A percentile compares a stretch with the other conserved stretches of the same genome.
Conservation (phyloP, 805 yeast genomes). For the Metschnikowia lachancei region DNA sequence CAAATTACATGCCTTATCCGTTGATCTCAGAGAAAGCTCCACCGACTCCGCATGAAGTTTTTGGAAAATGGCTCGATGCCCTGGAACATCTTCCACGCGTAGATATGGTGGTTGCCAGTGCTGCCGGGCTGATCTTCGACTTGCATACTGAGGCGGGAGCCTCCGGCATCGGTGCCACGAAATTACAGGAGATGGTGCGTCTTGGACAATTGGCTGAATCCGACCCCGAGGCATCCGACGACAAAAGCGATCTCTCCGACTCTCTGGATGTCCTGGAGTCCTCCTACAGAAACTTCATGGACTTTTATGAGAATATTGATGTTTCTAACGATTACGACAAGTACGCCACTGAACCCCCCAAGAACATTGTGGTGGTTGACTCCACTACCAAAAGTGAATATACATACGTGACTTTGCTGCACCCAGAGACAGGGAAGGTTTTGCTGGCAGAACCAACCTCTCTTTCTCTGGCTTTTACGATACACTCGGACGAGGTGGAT, state of each 20-base stretch:
- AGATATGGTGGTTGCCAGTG: constrained; percentile 47
- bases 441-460: constrained; percentile 6
- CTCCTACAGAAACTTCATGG: constrained; percentile 19
- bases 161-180: constrained; percentile 31
- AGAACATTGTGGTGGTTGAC: constrained; percentile 8
- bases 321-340: constrained; percentile 22
- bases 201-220: constrained; percentile 9
- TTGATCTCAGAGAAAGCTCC: constrained; percentile 35
- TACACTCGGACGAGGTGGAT: background rate
- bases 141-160: constrained; percentile 31
- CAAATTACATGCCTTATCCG: constrained; percentile 46
- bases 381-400: constrained; percentile 1
- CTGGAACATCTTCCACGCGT: constrained; percentile 36
- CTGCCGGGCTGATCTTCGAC: constrained; percentile 44
- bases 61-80: constrained; percentile 36
- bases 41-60: constrained; percentile 37
- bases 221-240: constrained; percentile 15
- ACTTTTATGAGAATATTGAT: constrained; percentile 29
- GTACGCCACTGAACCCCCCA: constrained; percentile 10
- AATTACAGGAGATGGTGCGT: constrained; percentile 17
- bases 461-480: background rate
- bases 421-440: background rate
- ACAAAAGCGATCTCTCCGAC: constrained; percentile 12
- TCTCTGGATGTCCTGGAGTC: constrained; percentile 14
- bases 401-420: background rate